Base-by-base conservation (phyloP, 2,329 filamentous ascomycete genomes). In the Clarireedia homoeocarpa region DNA sequence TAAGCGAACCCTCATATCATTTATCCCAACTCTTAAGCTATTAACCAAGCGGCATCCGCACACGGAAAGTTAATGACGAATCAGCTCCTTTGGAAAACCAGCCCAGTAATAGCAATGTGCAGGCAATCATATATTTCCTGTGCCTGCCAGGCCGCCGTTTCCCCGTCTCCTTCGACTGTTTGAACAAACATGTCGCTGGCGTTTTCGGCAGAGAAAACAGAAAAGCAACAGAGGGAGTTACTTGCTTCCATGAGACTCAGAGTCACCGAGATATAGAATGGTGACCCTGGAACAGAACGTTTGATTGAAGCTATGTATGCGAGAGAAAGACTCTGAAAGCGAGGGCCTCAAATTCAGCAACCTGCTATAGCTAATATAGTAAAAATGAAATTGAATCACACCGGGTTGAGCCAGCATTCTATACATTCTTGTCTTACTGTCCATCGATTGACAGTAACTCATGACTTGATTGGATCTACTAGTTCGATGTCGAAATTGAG, bases 401-500 rank as follows among this genome's bases (percentile, higher is more conserved):
- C 5, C 23, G 44, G 44, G 10, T 26, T 24, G 44, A 46, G n/a
- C 44, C 23, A 46, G 23, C 44, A 26, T 27, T 46, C 44, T 20
- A 46, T 27, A 7, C 44, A 20, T 46, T 46, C 44, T 26, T 46
- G 44, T 27, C 44, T 46, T 46, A 46, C 44, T 24, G 44, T 46
- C 44, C 44, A 46, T 46, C 44, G 44, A 46, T 46, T 46, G 3
- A 14, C 12, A 6, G 44, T 46, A 5, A 46, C 23, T 5, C 23
- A 46, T 27, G n/a, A 20, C 10, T 27, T 46, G 12, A 6, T 27
- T 26, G n/a, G 17, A 27, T 46, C 44, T 20, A 46, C 44, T 24
- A 46, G 23, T 24, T 49, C 47, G n/a, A 51, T 42, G 23, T 51
- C 34, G 34, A 86, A 88, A 58, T 80, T 74, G 65, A 82, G 71